Conservation (phyloP, 176 grass and related monocot genomes). For the Triticum aestivum region DNA sequence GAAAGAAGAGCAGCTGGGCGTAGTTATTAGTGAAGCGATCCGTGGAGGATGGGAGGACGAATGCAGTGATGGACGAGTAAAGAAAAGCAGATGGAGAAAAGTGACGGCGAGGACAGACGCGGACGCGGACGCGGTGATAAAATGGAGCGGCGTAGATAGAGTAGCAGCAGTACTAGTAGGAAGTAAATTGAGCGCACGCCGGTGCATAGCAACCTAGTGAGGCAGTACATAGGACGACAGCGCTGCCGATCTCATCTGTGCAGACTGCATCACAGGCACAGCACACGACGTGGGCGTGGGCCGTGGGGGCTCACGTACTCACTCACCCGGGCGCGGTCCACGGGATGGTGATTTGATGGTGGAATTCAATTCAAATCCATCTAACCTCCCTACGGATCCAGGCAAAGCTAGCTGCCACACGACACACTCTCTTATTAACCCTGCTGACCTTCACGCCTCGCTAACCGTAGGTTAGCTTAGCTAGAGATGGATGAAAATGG, state of each 20-base stretch:
- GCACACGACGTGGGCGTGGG: not conserved
- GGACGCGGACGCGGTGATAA: not conserved
- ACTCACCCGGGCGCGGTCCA: not conserved
- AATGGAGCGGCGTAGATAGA: not conserved
- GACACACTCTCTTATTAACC: not conserved
- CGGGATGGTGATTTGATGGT: not conserved
- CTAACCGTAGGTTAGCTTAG: too few species aligned
- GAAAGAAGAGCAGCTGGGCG: not conserved
- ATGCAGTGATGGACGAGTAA: not conserved
- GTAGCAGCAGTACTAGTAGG: too few species aligned
- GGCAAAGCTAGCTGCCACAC: not conserved
- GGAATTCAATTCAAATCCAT: slow-evolving; percentile 9
- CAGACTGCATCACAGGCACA: not conserved
- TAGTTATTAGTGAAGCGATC: not conserved
- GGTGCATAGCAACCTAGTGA: too few species aligned
- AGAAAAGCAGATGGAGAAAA: not conserved
- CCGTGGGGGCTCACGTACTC: not conserved
- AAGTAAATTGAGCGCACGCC: not conserved
- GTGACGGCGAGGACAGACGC: not conserved
- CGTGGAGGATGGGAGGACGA: not conserved
- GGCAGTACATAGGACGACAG: not conserved
- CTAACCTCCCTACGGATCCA: slow-evolving; percentile 1
- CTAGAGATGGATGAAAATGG: too few species aligned
- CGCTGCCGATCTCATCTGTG: not conserved
- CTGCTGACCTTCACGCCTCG: too few species aligned